phyloP scores from a whole-genome alignment of 352 stramenopile species.

The Globisporangium alternatum region DNA sequence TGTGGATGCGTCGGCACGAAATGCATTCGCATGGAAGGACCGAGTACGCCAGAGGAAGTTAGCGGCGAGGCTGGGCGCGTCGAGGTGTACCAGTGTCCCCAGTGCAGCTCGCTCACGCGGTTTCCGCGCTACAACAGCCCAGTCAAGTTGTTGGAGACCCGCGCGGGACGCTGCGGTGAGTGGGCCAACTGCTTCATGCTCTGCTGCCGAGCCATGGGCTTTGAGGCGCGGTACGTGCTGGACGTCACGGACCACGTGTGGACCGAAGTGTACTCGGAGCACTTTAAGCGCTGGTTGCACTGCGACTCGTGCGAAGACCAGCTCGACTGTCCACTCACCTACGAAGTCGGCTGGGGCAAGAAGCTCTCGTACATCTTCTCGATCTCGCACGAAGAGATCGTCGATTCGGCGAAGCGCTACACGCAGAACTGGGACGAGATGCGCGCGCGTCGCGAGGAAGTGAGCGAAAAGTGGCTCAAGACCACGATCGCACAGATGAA shows the following conservation, averaged over 20 bases:
- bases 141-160: constrained; percentile 80
- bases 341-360: constrained; percentile 95
- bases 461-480: constrained; percentile 62
- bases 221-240: constrained; percentile 90
- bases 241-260: constrained; percentile 96
- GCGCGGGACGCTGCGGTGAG: constrained; percentile 88
- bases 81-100: constrained; percentile 84
- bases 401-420: constrained; percentile 87
- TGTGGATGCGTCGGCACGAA: constrained; percentile 58
- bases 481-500: constrained; percentile 60
- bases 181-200: constrained; percentile 94
- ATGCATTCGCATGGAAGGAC: constrained; percentile 33
- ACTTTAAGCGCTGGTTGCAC: constrained; percentile 89
- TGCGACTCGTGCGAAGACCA: constrained; percentile 93
- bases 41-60: constrained; percentile 56
- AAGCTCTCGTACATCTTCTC: constrained; percentile 92
- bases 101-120: constrained; percentile 49
- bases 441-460: constrained; percentile 53
- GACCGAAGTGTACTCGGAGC: constrained; percentile 89
- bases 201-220: constrained; percentile 86
- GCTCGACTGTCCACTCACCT: constrained; percentile 91
- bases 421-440: constrained; percentile 70
- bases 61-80: constrained; percentile 66
- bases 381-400: constrained; percentile 83
- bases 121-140: constrained; percentile 92